Conservation (phyloP, 2,329 filamentous ascomycete genomes). For the Aschersonia sp. region DNA sequence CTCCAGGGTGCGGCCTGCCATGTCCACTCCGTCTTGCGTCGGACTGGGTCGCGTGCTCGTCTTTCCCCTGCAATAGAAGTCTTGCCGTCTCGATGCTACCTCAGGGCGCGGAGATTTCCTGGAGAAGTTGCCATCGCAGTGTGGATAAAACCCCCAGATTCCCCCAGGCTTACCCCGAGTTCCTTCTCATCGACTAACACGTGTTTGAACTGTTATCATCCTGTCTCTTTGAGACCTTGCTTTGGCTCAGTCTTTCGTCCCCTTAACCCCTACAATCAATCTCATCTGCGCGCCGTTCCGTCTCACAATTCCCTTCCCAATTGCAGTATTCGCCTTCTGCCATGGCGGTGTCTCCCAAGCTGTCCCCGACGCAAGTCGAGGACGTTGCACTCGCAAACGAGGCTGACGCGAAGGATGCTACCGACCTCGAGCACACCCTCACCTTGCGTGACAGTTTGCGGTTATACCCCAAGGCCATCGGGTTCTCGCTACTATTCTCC, state of each 20-base stretch:
- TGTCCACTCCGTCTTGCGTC: not conserved
- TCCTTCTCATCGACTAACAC: not conserved
- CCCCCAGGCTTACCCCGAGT: not conserved
- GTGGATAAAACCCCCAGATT: not conserved
- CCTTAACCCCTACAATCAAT: too few relatives aligned
- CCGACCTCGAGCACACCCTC: slow-evolving; percentile 11
- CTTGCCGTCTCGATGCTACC: not conserved
- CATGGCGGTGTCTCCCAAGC: not conserved
- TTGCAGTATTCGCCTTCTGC: not conserved
- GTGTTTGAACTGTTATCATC: too few relatives aligned
- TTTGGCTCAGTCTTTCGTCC: too few relatives aligned
- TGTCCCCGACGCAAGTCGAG: not conserved
- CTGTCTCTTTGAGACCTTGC: too few relatives aligned
- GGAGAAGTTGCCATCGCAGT: not conserved
- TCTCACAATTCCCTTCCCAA: not conserved
- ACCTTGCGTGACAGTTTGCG: slow-evolving; percentile 12
- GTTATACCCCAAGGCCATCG: slow-evolving; percentile 17
- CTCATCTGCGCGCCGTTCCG: too few relatives aligned
- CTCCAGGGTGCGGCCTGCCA: not conserved
- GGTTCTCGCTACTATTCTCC: slow-evolving; percentile 20
- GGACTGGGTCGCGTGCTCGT: not conserved
- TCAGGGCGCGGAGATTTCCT: not conserved
- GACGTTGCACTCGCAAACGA: not conserved
- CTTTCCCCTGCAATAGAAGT: not conserved
- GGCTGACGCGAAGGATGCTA: slow-evolving; percentile 1